Evolutionary conservation across 345 rosid genomes (phyloP), one percentile per base, ranked within the genome.

Genomic region (Geranium rotundifolium): DNA sequence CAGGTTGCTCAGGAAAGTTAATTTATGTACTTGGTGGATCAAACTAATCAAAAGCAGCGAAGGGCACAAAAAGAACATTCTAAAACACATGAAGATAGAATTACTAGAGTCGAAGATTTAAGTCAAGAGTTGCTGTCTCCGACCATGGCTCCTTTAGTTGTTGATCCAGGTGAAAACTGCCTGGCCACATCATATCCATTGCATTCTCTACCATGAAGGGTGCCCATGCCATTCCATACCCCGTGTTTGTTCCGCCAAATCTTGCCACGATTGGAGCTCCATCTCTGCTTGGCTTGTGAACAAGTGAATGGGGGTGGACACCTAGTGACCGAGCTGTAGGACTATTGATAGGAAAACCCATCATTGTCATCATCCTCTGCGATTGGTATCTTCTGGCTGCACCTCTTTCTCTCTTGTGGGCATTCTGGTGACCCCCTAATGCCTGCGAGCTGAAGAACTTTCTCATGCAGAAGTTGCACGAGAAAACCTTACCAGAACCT

Each of bases 371-470:
- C 82, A 80, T 77, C 73, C 78, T 79, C 69, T 84, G 93, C 14
- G 89, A 79, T 29, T 76, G 90, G 60, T 68, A 75, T 67, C 79
- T 87, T 73, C 81, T 76, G 30, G 84, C 85, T 19, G 85, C 87
- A 34, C 88, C 88, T 68, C 90, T 79, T 74, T 86, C 87, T 63
- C 88, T 73, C 72, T 82, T 87, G 81, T 87, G 95, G 60, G 95
- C 95, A 58, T 87, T 87, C 77, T 87, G 90, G 72, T 86, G 93
- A 37, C 93, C 93, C 17, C 93, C 93, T 29, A 86, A 68, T 29
- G 93, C 93, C 63, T 86, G 93, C 41, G 88, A 84, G 64, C 88
- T 87, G 70, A 62, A 87, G 73, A 86, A 86, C 72, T 82, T 87
- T 65, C 90, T 84, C 78, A 79, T 79, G 76, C 93, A 87, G 67